Evolutionary conservation across 2,329 filamentous ascomycete species (phyloP), one percentile per base, ranked within the genome.

Genomic region (Pestalotiopsis sp.): DNA sequence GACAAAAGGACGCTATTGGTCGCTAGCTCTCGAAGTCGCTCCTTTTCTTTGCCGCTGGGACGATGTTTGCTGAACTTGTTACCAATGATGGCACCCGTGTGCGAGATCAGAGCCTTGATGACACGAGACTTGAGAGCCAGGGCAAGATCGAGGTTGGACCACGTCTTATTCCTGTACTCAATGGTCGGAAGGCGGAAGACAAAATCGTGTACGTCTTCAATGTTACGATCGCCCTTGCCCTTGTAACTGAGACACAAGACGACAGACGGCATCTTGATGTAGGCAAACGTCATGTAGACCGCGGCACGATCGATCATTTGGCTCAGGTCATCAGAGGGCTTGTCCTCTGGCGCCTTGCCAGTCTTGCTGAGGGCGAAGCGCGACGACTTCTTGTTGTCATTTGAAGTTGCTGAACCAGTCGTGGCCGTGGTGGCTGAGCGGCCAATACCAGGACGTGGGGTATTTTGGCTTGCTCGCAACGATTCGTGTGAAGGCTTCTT

Each of bases 161-260:
- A 99, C 9, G 95, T 98, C 85, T 99, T 99, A 86, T 99, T 99
- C 72, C 94, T 90, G 83, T 97, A 98, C 79, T 99, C 96, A 61
- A 99, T 91, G 2, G 93, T 92, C 3, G 96, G 96, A 82, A 99
- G 89, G 41, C 94, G 91, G 87, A 99, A 99, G 63, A 99, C 96
- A 74, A 99, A 97, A 77, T 98, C 92, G 81, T 99, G 95, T 17
- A 99, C 92, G 80, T 99, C 97, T 82, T 98, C 94, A 68, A 99
- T 88, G 76, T 98, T 99, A 77, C 95, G 93, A 72, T 97, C 93
- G 59, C 95, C 94, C 79, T 94, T 97, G 77, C 97, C 96, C 80
- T 98, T 97, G 86, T 98, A 98, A 77, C 93, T 97, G 36, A 99
- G 86, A 78, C 96, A 99, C 41, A 99, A 89, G 2, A 98, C 94